A percentile compares a stretch with the other conserved stretches of the same genome.
Conservation (phyloP, 257 asterid species). For the Solanum paucissectum region DNA sequence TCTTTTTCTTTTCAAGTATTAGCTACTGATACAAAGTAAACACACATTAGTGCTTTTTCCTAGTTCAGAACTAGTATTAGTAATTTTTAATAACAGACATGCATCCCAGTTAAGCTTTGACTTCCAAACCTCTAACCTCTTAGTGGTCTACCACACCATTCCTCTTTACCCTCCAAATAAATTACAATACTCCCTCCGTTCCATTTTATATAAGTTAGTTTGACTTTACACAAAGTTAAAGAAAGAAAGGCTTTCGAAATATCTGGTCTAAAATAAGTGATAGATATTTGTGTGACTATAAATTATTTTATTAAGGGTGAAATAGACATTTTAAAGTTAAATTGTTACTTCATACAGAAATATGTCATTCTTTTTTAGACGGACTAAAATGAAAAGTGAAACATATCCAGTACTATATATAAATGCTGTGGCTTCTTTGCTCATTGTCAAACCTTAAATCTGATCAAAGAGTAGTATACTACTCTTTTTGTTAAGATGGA, state of each 20-base stretch:
- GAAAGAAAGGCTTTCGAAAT: too few relatives aligned
- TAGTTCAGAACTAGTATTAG: neutral
- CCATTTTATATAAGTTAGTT: too few relatives aligned
- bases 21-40: too few relatives aligned
- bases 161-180: neutral
- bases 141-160: neutral
- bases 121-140: neutral
- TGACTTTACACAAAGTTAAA: fast-evolving
- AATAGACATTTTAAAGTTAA: too few relatives aligned
- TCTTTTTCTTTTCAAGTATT: too few relatives aligned
- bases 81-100: neutral
- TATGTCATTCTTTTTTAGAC: too few relatives aligned
- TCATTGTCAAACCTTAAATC: neutral
- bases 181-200: too few relatives aligned
- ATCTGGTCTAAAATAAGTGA: too few relatives aligned
- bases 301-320: too few relatives aligned
- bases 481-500: conserved; percentile 8
- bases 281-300: too few relatives aligned
- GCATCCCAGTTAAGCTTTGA: neutral
- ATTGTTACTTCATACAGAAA: too few relatives aligned
- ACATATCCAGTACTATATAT: neutral
- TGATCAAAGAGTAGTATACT: neutral
- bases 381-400: too few relatives aligned
- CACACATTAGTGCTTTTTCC: neutral
- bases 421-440: neutral